Base-by-base conservation (phyloP, 1,284 basidiomycete species). In the Rhodotorula sp. region DNA sequence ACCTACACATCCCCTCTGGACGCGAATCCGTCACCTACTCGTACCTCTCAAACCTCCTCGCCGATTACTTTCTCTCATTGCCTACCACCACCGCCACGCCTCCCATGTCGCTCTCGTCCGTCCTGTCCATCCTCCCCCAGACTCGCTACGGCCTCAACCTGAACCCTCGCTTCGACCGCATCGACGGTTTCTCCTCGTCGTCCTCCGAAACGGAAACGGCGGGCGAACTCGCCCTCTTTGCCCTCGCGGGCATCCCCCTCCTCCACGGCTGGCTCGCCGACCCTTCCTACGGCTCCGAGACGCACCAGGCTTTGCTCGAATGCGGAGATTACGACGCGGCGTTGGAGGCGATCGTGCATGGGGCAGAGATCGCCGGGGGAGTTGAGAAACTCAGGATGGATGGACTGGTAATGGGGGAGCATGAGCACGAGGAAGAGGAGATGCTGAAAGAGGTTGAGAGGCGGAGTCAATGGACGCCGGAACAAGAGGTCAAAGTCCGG, bases 231-330 rank as follows among this genome's bases (percentile, higher is more conserved):
- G 87, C 89, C 63, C 85, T 95, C 6, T 96, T 96, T 79, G 83
- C 88, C n/a, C 86, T 91, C 62, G 90, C 88, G 1, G 87, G 87
- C 12, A 90, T 95, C 59, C 83, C 86, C 20, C 87, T 95, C 60
- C 87, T 93, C 1, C 93, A 95, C 74, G 93, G 93, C 1, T 95
- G 93, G 93, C 84, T 95, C n/a, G 89, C 89, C 14, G 91, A 95
- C 76, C 66, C 73, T 1, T 88, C 53, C 22, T 57, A 42, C 33
- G 29, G 30, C 0, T 87, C 87, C 61, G 89, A 91, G 76, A 78
- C 78, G 0, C 86, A 85, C 33, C 77, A 78, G 3, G 86, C 86
- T 0, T 79, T 62, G 26, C 51, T 93, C 26, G 61, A 79, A 82
- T 42, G 82, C 81, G 82, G 74, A 58, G 80, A 81, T 74, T 82